These are phyloP conservation scores for Nicotiana tabacum DNA, from an alignment of 257 asterid genomes.

Conservation along the genomic window DNA sequence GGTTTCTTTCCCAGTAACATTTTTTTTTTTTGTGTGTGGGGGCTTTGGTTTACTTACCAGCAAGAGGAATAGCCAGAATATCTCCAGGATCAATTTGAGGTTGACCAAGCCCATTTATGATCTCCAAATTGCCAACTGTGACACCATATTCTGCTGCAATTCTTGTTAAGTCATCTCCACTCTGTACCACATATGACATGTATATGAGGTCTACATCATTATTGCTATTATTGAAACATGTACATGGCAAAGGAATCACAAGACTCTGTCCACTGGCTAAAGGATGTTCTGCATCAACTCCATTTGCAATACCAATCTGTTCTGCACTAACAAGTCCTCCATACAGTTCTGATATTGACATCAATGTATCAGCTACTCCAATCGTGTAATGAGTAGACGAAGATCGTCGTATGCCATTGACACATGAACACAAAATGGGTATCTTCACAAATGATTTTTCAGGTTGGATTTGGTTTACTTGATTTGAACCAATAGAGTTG, in stretches of 20 bases:
- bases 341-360: slow-evolving; percentile 15
- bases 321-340: slow-evolving; percentile 17
- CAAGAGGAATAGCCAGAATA: slow-evolving; percentile 20
- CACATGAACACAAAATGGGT: slow-evolving; percentile 9
- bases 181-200: slow-evolving; percentile 20
- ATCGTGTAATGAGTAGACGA: slow-evolving; percentile 13
- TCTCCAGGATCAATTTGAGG: slow-evolving; percentile 17
- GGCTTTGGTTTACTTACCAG: slow-evolving; percentile 2
- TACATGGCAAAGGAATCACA: slow-evolving; percentile 18
- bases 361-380: slow-evolving; percentile 8
- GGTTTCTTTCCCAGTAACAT: background rate
- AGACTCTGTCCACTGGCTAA: background rate
- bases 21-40: background rate
- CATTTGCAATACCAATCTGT: slow-evolving; percentile 12
- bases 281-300: background rate
- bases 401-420: slow-evolving; percentile 14
- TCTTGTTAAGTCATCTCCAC: background rate
- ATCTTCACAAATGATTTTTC: background rate
- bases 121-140: background rate
- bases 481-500: slow-evolving; percentile 7
- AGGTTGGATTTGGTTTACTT: background rate
- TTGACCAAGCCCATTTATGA: slow-evolving; percentile 17
- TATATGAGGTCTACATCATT: slow-evolving; percentile 16
- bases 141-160: slow-evolving; percentile 10
- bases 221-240: slow-evolving; percentile 16